These are phyloP conservation scores for Dysphania ambrosioides DNA, from an alignment of 148 eudicot genomes.

Conservation along the genomic window DNA sequence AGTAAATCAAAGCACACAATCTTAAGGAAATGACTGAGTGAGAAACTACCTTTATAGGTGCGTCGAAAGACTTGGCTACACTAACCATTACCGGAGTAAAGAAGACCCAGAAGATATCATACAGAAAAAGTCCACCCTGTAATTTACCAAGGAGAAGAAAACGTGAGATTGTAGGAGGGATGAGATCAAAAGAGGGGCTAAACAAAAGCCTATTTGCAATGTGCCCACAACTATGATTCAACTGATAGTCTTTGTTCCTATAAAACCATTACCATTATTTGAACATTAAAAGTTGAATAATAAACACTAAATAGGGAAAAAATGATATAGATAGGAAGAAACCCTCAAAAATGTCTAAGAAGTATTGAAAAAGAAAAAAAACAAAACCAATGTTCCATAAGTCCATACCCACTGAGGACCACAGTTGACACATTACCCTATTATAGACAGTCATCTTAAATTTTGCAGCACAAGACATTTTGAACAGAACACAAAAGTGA, in stretches of 20 bases:
- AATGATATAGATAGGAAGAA: background rate
- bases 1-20: background rate
- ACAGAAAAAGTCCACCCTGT: constrained; percentile 92
- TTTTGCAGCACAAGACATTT: background rate
- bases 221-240: background rate
- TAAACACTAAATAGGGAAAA: background rate
- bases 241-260: background rate
- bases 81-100: constrained; percentile 99
- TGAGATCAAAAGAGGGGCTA: background rate
- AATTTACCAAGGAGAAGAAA: constrained; percentile 16
- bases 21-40: constrained; percentile 49
- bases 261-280: background rate
- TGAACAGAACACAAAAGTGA: background rate
- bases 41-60: constrained; percentile 88
- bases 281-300: background rate
- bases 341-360: background rate
- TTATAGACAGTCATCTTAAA: background rate
- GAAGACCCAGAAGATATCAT: constrained; percentile 99
- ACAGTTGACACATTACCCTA: background rate
- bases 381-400: background rate
- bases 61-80: constrained; percentile 98
- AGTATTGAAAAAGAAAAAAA: background rate
- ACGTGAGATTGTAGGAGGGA: constrained; percentile 1
- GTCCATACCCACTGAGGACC: background rate
- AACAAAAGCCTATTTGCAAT: background rate